Percentiles rank a stretch among this genome's conserved stretches.
Conservation (phyloP, 352 stramenopile species). For the Pythium rhizo-oryzae region DNA sequence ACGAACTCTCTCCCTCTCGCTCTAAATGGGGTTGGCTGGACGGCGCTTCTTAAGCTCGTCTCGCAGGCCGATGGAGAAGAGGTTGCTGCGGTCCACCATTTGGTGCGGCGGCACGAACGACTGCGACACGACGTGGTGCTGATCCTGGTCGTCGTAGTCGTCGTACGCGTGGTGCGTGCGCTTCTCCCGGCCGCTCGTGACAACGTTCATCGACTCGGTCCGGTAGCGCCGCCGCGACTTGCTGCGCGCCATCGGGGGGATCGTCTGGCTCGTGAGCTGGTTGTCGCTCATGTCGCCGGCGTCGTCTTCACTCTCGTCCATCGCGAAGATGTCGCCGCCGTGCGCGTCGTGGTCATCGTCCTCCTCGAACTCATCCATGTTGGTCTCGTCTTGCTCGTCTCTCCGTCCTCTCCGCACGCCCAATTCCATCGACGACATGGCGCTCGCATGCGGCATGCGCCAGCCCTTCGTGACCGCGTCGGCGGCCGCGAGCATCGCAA, state of each 20-base stretch:
- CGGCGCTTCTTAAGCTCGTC: slow-evolving; percentile 68
- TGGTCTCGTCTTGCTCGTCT: slow-evolving; percentile 37
- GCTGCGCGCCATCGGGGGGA: not conserved
- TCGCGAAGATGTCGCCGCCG: slow-evolving; percentile 77
- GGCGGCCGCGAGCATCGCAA: slow-evolving; percentile 40
- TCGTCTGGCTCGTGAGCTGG: not conserved
- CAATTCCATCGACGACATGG: slow-evolving; percentile 9
- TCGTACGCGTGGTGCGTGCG: slow-evolving; percentile 26
- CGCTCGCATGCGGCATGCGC: not conserved
- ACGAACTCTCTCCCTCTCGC: not conserved
- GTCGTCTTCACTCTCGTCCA: slow-evolving; percentile 42
- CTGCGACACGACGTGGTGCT: slow-evolving; percentile 34
- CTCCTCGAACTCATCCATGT: slow-evolving; percentile 47
- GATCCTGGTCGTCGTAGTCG: slow-evolving; percentile 30
- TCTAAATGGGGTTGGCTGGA: slow-evolving; percentile 31
- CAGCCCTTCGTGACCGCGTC: slow-evolving; percentile 19
- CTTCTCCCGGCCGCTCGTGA: slow-evolving; percentile 17
- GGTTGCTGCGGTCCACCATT: slow-evolving; percentile 66
- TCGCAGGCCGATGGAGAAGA: slow-evolving; percentile 71
- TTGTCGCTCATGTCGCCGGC: slow-evolving; percentile 11
- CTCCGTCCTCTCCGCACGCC: slow-evolving; percentile 17
- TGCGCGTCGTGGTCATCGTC: slow-evolving; percentile 34
- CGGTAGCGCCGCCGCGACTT: slow-evolving; percentile 22
- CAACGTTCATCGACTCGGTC: slow-evolving; percentile 24
- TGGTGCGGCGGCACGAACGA: slow-evolving; percentile 80